phyloP scores from a whole-genome alignment of 345 rosid species.

The Turritis glabra region DNA sequence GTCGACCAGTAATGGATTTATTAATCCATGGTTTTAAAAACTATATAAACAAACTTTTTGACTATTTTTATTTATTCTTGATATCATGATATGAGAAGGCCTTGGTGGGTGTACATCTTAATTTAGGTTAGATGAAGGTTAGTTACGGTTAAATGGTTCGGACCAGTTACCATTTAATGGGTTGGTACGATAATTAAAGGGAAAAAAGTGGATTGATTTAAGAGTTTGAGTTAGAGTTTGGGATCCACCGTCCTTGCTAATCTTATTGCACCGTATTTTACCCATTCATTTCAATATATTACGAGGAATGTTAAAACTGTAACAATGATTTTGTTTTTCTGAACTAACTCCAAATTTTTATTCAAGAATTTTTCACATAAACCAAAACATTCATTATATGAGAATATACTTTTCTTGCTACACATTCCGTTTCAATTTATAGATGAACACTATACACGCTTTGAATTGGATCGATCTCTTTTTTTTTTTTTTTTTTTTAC shows the following conservation, averaged over 20 bases:
- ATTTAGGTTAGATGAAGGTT: conserved; percentile 27
- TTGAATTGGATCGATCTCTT: not conserved
- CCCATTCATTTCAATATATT: not conserved
- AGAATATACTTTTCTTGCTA: not conserved
- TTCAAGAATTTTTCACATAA: not conserved
- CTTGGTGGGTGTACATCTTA: conserved; percentile 22
- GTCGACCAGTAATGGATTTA: not conserved
- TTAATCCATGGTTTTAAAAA: not conserved
- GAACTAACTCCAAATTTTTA: not conserved
- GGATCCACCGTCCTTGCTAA: conserved; percentile 23
- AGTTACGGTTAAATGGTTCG: conserved; percentile 22
- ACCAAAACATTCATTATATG: not conserved
- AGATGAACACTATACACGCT: not conserved
- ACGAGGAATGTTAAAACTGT: not conserved
- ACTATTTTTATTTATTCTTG: not conserved
- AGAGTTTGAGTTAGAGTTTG: conserved; percentile 9
- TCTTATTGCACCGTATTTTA: conserved; percentile 2
- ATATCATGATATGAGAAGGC: conserved; percentile 4
- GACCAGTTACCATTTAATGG: conserved; percentile 14
- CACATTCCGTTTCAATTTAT: not conserved
- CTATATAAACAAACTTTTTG: not conserved
- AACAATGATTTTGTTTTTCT: not conserved
- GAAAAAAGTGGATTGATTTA: conserved; percentile 18
- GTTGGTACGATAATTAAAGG: conserved; percentile 17
- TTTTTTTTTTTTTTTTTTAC: not conserved